Conservation (phyloP, 129 eudicot species). For the Arctium minus region DNA sequence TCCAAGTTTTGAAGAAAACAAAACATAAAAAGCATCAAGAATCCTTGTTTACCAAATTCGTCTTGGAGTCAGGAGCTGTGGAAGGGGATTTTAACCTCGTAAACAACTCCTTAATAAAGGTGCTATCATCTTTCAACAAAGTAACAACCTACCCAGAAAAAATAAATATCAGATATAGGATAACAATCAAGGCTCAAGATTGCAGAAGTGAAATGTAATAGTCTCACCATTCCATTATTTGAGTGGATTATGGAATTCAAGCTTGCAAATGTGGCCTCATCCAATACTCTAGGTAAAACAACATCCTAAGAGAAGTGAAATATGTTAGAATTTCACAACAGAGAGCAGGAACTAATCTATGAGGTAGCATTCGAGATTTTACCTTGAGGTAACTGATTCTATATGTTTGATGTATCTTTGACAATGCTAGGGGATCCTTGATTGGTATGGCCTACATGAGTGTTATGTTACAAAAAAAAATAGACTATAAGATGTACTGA, state of each 20-base stretch:
- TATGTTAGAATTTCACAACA: slow-evolving; percentile 1
- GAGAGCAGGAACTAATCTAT: background rate
- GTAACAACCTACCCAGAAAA: slow-evolving; percentile 63
- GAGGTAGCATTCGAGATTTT: slow-evolving; percentile 9
- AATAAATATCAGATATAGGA: background rate
- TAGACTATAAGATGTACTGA: background rate
- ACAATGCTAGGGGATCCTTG: slow-evolving; percentile 72
- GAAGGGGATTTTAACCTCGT: slow-evolving; percentile 62
- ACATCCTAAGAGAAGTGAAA: slow-evolving; percentile 56
- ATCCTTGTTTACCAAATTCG: slow-evolving; percentile 53
- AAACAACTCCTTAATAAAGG: slow-evolving; percentile 83
- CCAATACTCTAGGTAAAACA: slow-evolving; percentile 72
- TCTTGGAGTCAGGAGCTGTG: slow-evolving; percentile 56
- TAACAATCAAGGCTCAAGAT: background rate
- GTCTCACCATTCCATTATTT: slow-evolving; percentile 81
- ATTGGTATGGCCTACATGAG: slow-evolving; percentile 78
- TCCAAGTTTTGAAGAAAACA: background rate
- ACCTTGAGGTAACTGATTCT: slow-evolving; percentile 86
- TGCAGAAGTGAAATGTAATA: slow-evolving; percentile 5
- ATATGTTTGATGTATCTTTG: slow-evolving; percentile 90
- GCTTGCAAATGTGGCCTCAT: slow-evolving; percentile 69
- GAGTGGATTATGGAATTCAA: slow-evolving; percentile 81
- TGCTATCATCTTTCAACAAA: slow-evolving; percentile 70
- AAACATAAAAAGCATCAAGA: slow-evolving; percentile 6
- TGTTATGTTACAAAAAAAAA: background rate